Evolutionary conservation across 768 basidiomycete genomes (phyloP), one percentile per base, ranked within the genome.

Genomic region (Thelephora ganbajun): DNA sequence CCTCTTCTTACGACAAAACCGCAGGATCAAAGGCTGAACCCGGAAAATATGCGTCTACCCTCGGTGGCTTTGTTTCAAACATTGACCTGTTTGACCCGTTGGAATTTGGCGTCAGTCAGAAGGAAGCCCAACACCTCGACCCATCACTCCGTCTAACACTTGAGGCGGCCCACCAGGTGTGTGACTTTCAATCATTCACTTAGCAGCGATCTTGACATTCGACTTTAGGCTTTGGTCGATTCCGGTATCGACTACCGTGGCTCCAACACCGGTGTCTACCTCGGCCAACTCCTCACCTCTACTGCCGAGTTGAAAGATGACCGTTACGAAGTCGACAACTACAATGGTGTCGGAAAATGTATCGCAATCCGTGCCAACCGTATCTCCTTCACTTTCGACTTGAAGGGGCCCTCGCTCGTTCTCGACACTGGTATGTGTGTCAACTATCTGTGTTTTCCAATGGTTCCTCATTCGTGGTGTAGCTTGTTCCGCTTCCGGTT

Each of bases 371-470:
- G 47, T 43, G 57, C 56, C n/a, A 63, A 66, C 49, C 54, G 61
- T 30, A 55, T 66, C 18, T 62, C 62, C n/a, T 67, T 61, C 50
- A 57, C 57, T 0, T 58, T 66, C 45, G 63, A 66, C 44, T 47
- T 66, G 35, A 57, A 57, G 1, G 72, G 73, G n/a, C 74, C 72
- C 13, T 76, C 74, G 6, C 49, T 74, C 26, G 67, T 71, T 6
- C 54, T 67, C 0, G 73, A 76, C 50, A 71, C 69, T 2, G 69
- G 70, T 45, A 26, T 9, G 44, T 33, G 14, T 14, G 12, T 19
- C 39, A 16, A 34, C 33, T 9, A n/a, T 16, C 19, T 26, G 7
- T 1, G n/a, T 7, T 33, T n/a, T 33, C 6, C 39, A 41, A 7
- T 14, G 11, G 16, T 46, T 14, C 9, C 14, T 26, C 12, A 23